Percentiles rank a stretch among this genome's conserved stretches.
Conservation (phyloP, 164 flowering plant species). For the Liquidambar formosana region DNA sequence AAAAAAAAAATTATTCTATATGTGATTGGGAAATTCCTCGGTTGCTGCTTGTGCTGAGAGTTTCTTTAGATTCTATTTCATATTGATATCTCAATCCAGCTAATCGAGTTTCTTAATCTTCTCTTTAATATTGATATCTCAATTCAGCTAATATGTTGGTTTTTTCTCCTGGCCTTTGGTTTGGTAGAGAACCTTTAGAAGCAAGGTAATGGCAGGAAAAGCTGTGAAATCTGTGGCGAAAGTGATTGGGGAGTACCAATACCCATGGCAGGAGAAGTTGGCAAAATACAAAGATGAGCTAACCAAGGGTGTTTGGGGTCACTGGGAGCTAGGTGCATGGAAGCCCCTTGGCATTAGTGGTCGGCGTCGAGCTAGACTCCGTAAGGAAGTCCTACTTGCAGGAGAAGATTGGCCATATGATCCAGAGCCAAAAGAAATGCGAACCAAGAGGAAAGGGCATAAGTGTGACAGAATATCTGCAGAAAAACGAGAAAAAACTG, state of each 20-base stretch:
- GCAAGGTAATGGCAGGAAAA: slow-evolving; percentile 24
- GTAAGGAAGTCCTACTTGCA: slow-evolving; percentile 84
- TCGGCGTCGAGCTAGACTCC: slow-evolving; percentile 76
- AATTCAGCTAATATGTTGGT: neutral
- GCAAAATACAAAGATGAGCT: slow-evolving; percentile 70
- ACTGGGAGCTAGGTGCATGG: slow-evolving; percentile 94
- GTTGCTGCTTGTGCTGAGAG: too few species aligned
- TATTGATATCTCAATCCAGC: too few species aligned
- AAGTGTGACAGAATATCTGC: slow-evolving; percentile 81
- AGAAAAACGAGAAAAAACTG: slow-evolving; percentile 78
- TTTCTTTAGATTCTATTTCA: too few species aligned
- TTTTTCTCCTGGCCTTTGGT: neutral
- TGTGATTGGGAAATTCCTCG: too few species aligned
- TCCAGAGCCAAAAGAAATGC: slow-evolving; percentile 84
- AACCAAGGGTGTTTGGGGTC: slow-evolving; percentile 90
- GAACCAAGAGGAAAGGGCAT: slow-evolving; percentile 81
- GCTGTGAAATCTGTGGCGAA: slow-evolving; percentile 54
- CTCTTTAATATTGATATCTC: too few species aligned
- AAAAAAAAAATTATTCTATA: too few species aligned
- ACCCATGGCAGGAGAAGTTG: slow-evolving; percentile 86
- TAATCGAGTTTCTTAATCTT: too few species aligned
- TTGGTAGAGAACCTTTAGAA: neutral
- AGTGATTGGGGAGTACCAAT: slow-evolving; percentile 59
- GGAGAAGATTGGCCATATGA: slow-evolving; percentile 90
- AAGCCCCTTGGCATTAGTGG: slow-evolving; percentile 75